Percentiles rank a stretch among this genome's conserved stretches.
Evolutionary conservation across 305 asterid genomes (phyloP).

Genomic region (Vinca major): DNA sequence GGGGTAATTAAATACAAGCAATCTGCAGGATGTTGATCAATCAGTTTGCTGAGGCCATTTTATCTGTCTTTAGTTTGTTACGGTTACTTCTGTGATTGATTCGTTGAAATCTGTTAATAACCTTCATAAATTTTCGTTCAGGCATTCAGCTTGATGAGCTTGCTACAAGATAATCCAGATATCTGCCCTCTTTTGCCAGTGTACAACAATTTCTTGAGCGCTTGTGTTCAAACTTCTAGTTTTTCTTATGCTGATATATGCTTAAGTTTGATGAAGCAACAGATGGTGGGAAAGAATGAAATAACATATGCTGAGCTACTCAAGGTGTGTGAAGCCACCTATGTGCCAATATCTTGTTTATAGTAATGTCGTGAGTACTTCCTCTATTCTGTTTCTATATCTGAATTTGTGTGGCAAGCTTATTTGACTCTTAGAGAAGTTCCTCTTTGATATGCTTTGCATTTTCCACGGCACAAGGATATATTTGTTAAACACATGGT

Average conservation of each 20-base stretch:
- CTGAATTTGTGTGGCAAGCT: background rate
- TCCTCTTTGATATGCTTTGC: background rate
- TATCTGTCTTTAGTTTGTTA: background rate
- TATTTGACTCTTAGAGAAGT: background rate
- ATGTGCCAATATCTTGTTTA: background rate
- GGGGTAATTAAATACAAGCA: no score
- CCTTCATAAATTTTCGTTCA: conserved; percentile 23
- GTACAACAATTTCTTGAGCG: conserved; percentile 52
- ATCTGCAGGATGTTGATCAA: background rate
- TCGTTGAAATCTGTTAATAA: conserved; percentile 5
- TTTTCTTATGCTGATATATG: conserved; percentile 47
- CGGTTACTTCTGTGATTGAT: conserved; percentile 12
- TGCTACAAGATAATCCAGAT: conserved; percentile 39
- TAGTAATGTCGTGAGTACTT: background rate
- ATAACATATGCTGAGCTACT: conserved; percentile 61
- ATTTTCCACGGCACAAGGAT: background rate
- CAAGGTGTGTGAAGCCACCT: conserved; percentile 40
- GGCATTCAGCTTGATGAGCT: conserved; percentile 52
- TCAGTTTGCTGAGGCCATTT: background rate
- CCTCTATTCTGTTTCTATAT: background rate
- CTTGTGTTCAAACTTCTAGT: conserved; percentile 42
- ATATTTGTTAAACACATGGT: background rate
- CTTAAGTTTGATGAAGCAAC: conserved; percentile 63
- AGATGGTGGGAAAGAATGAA: conserved; percentile 59
- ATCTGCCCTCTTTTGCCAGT: conserved; percentile 45